These are phyloP conservation scores for Penstemon newberryi DNA, from an alignment of 257 asterid species.

Conservation along the genomic window DNA sequence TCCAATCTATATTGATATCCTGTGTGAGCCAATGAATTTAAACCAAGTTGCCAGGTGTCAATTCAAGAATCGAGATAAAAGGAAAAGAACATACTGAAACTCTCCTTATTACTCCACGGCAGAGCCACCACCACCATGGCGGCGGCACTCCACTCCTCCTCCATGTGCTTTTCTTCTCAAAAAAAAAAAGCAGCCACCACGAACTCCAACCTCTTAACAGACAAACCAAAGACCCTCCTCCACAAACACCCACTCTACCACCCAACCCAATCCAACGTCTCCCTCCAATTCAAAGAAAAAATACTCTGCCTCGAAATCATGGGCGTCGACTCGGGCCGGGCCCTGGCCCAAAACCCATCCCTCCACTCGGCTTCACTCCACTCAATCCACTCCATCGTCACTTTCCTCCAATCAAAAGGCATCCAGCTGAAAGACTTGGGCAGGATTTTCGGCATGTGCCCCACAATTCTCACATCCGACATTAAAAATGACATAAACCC, in stretches of 20 bases:
- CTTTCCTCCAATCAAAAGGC: constrained; percentile 85
- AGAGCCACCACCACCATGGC: too few relatives aligned
- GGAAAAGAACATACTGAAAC: too few relatives aligned
- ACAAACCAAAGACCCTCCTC: constrained; percentile 63
- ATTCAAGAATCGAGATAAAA: too few relatives aligned
- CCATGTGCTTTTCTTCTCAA: constrained; percentile 25
- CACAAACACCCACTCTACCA: constrained; percentile 69
- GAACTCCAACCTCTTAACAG: constrained; percentile 25
- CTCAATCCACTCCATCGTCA: constrained; percentile 62
- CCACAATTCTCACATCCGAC: constrained; percentile 69
- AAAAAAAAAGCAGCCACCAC: constrained; percentile 35
- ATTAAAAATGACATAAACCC: constrained; percentile 57
- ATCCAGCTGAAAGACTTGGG: constrained; percentile 79
- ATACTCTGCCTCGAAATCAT: constrained; percentile 88
- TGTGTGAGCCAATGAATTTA: too few relatives aligned
- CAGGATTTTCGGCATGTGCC: constrained; percentile 86
- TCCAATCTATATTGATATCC: too few relatives aligned
- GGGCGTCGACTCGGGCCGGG: constrained; percentile 91
- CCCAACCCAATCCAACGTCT: constrained; percentile 61
- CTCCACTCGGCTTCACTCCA: constrained; percentile 63
- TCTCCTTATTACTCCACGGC: too few relatives aligned
- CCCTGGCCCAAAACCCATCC: constrained; percentile 68
- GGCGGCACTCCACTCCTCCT: too few relatives aligned
- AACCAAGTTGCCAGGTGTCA: too few relatives aligned
- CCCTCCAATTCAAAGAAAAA: constrained; percentile 84